Percentiles rank a stretch among this genome's conserved stretches.
phyloP scores from a whole-genome alignment of 495 filamentous ascomycete species.

The Elaphomyces granulatus region DNA sequence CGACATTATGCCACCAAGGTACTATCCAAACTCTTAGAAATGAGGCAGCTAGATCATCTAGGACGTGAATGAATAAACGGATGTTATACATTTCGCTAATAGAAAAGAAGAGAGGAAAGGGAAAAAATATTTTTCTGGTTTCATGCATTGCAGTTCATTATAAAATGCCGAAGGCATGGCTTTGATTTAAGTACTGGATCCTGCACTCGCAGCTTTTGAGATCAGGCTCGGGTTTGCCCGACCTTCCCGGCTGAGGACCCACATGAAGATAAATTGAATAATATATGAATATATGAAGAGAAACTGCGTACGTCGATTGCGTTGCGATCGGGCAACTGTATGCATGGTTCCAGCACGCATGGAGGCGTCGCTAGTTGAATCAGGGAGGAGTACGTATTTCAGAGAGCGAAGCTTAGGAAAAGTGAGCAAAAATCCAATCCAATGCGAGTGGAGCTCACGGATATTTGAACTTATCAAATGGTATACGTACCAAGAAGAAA shows the following conservation, averaged over 20 bases:
- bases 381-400: slow-evolving; percentile 90
- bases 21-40: too few species aligned
- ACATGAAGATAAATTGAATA: slow-evolving; percentile 90
- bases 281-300: slow-evolving; percentile 90
- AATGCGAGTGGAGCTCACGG: too few species aligned
- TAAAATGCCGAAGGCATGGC: too few species aligned
- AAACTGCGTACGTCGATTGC: slow-evolving; percentile 85
- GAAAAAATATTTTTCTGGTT: too few species aligned
- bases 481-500: slow-evolving; percentile 67
- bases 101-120: too few species aligned
- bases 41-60: too few species aligned
- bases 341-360: slow-evolving; percentile 53
- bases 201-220: neutral
- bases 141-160: too few species aligned
- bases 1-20: too few species aligned
- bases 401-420: slow-evolving; percentile 74
- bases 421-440: neutral
- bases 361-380: slow-evolving; percentile 49
- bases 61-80: too few species aligned
- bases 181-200: too few species aligned
- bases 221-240: slow-evolving; percentile 7
- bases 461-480: too few species aligned
- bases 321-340: slow-evolving; percentile 68
- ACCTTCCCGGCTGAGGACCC: slow-evolving; percentile 58
- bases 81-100: too few species aligned